Base-by-base conservation (phyloP, 805 yeast species). In the Schizosaccharomyces japonicus region DNA sequence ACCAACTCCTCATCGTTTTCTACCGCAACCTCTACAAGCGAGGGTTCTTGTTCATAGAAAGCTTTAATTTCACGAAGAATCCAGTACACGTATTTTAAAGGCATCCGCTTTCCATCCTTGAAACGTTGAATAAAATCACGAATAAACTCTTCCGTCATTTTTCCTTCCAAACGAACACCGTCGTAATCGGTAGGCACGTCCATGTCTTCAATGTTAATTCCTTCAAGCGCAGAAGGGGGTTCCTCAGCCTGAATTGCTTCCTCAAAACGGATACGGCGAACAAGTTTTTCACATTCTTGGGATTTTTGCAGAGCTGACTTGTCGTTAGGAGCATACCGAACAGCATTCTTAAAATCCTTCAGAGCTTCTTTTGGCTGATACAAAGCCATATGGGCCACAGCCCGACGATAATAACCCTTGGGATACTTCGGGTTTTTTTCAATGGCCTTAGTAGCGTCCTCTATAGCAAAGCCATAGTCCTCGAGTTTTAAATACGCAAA, bases 331-430 rank as follows among this genome's bases (percentile, higher is more conserved):
- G 76, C 71, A 44, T 65, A 63, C 42, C 64, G 63, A 47, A 80
- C 69, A 11, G 84, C 81, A 5, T 58, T 55, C 53, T 73, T 75
- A 57, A 83, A 75, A 60, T 80, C 92, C 39, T 58, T 66, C 52
- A 73, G 70, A 0, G 95, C 85, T 50, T 74, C 77, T 56, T 75
- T 75, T 58, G 83, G 78, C 52, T 80, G 72, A 53, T 83, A 61
- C 44, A 83, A 69, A 7, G 93, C 92, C 60, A 76, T 71, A 52
- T 75, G 61, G 0, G 95, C 78, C 10, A 80, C 72, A 0, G 95
- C 95, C 53, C 93, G 71, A 53, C 98, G 71, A 58, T 82, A 90
- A 59, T 81, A 80, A 0, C 83, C 84, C 61, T 87, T 87, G 31
- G 76, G 63, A 56, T 81, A 79, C 17, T 64, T 58, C 1, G 76